Conservation (phyloP, 139 green algal genomes). For the Chlamydomonas sphaeroides region DNA sequence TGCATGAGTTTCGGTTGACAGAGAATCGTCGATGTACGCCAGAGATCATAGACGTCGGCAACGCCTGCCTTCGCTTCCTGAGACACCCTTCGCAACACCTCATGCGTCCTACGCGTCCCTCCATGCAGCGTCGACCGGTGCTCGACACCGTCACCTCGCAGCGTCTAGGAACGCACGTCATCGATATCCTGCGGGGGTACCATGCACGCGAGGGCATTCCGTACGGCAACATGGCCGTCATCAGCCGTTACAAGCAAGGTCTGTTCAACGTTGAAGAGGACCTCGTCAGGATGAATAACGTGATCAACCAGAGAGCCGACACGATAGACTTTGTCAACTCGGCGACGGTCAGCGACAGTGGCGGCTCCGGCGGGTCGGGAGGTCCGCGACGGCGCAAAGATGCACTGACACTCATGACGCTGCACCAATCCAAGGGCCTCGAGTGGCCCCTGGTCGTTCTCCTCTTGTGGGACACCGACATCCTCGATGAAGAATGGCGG, state of each 20-base stretch:
- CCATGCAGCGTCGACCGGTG: neutral
- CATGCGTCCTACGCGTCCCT: neutral
- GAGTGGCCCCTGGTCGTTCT: neutral
- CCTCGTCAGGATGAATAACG: neutral
- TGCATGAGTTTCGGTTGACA: no score
- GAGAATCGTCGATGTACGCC: no score
- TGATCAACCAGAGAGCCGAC: no score
- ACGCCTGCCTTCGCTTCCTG: neutral
- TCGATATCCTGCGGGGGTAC: no score
- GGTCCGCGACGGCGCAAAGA: neutral
- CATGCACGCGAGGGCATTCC: no score
- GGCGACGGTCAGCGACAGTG: no score
- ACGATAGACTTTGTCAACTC: no score
- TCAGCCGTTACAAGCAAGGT: neutral
- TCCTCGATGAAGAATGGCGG: neutral
- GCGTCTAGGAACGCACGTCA: no score
- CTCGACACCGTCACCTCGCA: neutral
- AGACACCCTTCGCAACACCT: neutral
- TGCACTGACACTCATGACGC: neutral
- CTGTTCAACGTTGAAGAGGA: neutral
- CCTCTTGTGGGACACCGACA: neutral
- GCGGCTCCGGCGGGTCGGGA: no score
- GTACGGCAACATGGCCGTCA: neutral
- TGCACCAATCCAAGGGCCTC: neutral
- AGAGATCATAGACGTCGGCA: no score